Evolutionary conservation across 2,329 filamentous ascomycete species (phyloP), one percentile per base, ranked within the genome.

Genomic region (Rhytidhysteron rufulum): DNA sequence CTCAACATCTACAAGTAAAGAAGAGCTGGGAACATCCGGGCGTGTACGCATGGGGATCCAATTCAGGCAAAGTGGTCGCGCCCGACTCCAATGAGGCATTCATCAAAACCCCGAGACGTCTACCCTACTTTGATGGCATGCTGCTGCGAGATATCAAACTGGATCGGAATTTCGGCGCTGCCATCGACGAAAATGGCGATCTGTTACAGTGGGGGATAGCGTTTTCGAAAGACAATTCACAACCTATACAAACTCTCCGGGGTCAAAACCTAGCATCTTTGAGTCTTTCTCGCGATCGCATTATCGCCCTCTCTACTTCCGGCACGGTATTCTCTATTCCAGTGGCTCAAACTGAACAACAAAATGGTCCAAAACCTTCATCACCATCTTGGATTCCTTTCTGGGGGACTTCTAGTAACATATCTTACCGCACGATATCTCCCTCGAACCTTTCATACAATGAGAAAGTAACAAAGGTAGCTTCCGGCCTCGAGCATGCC

Each of bases 1-100:
- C 86, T 9, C 88, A 95, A 62, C 88, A 95, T 67, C 69, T 88
- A 5, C 91, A 96, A 69, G 86, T 95, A 43, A 88, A 86, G 69
- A 81, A 80, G 58, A 94, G 87, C 65, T 78, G 80, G 73, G 80
- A 82, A 65, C 83, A 86, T 44, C 91, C 93, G 0, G 93, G 90
- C 2, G 85, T 97, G 0, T 97, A 95, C 66, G 82, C 85, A 4
- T 98, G 93, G 91, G 93, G 93, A 1, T 88, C 85, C 15, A 98
- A 98, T 56, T 72, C 73, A 13, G 88, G 89, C 44, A 79, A 78
- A 52, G 90, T 95, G n/a, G 87, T 86, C 27, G 89, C 90, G 31
- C 89, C 90, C 1, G 82, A 85, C 47, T 91, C 86, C 7, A 77
- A 84, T 37, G 89, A 95, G 40, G 70, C 72, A 21, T 78, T 83